These are phyloP conservation scores for Dryas alaskensis DNA, from an alignment of 306 rosid species.

Conservation along the genomic window DNA sequence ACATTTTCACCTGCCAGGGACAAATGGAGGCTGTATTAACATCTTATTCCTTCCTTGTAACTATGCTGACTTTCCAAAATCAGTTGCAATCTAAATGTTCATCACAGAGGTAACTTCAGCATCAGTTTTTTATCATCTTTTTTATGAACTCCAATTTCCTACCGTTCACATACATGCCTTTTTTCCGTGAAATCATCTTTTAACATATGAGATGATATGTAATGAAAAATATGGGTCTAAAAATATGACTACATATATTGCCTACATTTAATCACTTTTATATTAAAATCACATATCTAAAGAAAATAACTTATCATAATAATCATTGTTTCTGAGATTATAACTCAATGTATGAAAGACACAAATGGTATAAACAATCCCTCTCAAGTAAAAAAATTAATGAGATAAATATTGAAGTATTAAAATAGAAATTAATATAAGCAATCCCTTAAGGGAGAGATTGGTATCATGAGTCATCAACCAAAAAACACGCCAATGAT, in stretches of 20 bases:
- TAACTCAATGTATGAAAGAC: background rate
- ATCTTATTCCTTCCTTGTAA: background rate
- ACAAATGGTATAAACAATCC: background rate
- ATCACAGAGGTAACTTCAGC: background rate
- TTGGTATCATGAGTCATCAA: background rate
- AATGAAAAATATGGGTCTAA: too few species aligned
- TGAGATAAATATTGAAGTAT: background rate
- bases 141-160: too few species aligned
- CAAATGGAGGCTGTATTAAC: slow-evolving; percentile 1
- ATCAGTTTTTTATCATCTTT: background rate
- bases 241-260: too few species aligned
- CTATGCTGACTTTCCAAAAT: background rate
- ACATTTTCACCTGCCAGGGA: slow-evolving; percentile 84
- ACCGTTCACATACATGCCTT: too few species aligned
- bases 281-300: too few species aligned
- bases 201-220: too few species aligned
- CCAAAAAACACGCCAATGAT: background rate
- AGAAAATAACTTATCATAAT: too few species aligned
- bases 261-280: too few species aligned
- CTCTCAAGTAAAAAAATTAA: background rate
- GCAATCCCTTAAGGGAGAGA: background rate
- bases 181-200: too few species aligned
- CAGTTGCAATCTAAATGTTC: slow-evolving; percentile 4
- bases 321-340: too few species aligned
- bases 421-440: background rate